Evolutionary conservation across 208 protist species (phyloP), one percentile per base, ranked within the genome.

Genomic region (Leptomonas seymouri): DNA sequence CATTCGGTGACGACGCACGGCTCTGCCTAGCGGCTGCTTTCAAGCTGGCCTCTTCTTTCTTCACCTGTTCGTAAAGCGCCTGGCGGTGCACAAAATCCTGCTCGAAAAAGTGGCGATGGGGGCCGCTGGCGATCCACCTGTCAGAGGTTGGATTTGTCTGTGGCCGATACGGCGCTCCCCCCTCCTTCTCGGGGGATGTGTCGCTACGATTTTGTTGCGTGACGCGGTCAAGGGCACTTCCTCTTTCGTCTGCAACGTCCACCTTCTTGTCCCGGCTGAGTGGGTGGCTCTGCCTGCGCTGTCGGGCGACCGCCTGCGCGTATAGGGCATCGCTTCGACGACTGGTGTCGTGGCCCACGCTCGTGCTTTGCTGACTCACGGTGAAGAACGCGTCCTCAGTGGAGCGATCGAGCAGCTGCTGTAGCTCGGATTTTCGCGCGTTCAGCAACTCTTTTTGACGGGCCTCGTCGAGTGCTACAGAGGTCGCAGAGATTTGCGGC

Each of bases 21-120:
- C 9, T 39, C 34, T 9, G 9, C 34, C 34, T 39, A n/a, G n/a
- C n/a, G 27, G 44, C 49, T 15, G 64, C 64, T 16, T 42, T 66
- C 36, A 76, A 30, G 46, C 59, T 41, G 49, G 74, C 59, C 34
- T 93, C 75, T 54, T 91, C 73, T 21, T 90, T 71, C 44, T 76
- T 78, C 15, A 90, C 85, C 23, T 78, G 62, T 36, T 86, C 70
- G 74, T 96, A 93, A 1, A 92, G 42, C 39, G 80, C 73, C 67
- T 96, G 90, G 3, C 90, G 82, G 6, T 41, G 64, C 8, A 96
- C 77, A 74, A 96, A 96, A 74, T 82, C 69, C 21, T 80, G 45
- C 34, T 85, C 27, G 57, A 93, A 93, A 36, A 96, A 80, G n/a
- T 57, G 51, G n/a, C 76, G 67, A 73, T 93, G 90, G n/a, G 80